Evolutionary conservation across 2,329 filamentous ascomycete species (phyloP), one percentile per base, ranked within the genome.

Genomic region (Aspergillus versicolor): DNA sequence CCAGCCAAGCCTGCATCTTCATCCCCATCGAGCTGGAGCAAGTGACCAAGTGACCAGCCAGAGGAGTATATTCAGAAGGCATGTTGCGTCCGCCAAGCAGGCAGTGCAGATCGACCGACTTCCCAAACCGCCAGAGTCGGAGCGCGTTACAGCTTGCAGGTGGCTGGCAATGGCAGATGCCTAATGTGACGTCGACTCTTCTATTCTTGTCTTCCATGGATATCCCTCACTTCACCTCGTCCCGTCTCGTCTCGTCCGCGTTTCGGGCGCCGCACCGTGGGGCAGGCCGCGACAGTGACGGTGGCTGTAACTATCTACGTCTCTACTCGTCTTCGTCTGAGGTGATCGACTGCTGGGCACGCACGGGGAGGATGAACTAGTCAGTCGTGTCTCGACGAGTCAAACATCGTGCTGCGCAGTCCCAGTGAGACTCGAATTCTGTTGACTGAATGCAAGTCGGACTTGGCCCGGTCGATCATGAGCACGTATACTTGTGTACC

Each of bases 1-100:
- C 43, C 30, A 48, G 47, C 47, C 47, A 49, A 49, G 47, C 19
- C 47, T 49, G 21, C 45, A 48, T 40, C 34, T 11, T 34, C n/a
- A 49, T 49, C 34, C 32, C 34, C 47, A 49, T 40, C 21, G 15
- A 27, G 24, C 7, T 24, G 24, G 24, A 6, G 41, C 41, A 43
- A 43, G 19, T 11, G 34, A 15, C 12, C 34, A 30, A 37, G 5
- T 7, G 7, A 15, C 5, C 15, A 34, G 15, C 12, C 12, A 37
- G 15, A 6, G 21, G 21, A 21, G 21, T 21, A 37, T 37, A 37
- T 37, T 37, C 8, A 30, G 9, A 30, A 9, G 27, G 27, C 27
- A 30, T 30, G 27, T 30, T 30, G 27, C 27, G 27, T 30, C 27
- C 27, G 27, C 43, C 43, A 27, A 27, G n/a, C 41, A 12, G 41